Percentiles rank a stretch among this genome's conserved stretches.
Conservation (phyloP, 495 filamentous ascomycete species). For the Neurospora sublineolata region DNA sequence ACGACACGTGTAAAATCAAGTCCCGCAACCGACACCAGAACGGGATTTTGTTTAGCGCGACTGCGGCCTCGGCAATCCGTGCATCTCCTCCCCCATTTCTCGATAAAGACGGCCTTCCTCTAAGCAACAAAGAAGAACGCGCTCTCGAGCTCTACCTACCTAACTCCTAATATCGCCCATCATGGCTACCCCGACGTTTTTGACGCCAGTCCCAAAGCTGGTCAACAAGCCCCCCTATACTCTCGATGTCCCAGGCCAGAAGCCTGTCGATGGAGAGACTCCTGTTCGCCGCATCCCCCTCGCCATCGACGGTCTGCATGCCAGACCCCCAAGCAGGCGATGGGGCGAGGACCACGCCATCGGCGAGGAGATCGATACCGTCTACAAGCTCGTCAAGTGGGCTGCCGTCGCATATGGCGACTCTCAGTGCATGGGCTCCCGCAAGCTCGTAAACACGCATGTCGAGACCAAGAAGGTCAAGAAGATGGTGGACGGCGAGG, state of each 20-base stretch:
- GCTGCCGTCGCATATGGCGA: slow-evolving; percentile 78
- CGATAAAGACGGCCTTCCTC: neutral
- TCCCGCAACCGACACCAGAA: neutral
- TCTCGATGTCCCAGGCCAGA: slow-evolving; percentile 63
- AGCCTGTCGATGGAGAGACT: slow-evolving; percentile 75
- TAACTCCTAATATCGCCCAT: neutral
- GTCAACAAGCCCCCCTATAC: slow-evolving; percentile 51
- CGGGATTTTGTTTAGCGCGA: neutral
- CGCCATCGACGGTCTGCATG: slow-evolving; percentile 58
- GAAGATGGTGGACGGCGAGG: slow-evolving; percentile 86
- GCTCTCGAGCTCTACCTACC: neutral
- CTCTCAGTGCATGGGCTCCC: slow-evolving; percentile 69
- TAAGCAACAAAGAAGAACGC: neutral
- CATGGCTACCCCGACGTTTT: neutral
- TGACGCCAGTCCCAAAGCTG: neutral
- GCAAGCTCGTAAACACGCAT: slow-evolving; percentile 74
- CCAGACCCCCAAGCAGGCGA: slow-evolving; percentile 20
- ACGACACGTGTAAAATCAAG: neutral
- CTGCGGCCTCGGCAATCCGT: neutral
- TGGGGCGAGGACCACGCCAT: slow-evolving; percentile 22
- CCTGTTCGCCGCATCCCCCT: slow-evolving; percentile 69
- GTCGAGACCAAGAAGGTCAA: slow-evolving; percentile 93
- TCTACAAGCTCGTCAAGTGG: slow-evolving; percentile 73
- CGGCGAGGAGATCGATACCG: slow-evolving; percentile 62
- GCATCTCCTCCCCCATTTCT: neutral